Conservation (phyloP, 2,329 filamentous ascomycete species). For the Aspergillus hortae region DNA sequence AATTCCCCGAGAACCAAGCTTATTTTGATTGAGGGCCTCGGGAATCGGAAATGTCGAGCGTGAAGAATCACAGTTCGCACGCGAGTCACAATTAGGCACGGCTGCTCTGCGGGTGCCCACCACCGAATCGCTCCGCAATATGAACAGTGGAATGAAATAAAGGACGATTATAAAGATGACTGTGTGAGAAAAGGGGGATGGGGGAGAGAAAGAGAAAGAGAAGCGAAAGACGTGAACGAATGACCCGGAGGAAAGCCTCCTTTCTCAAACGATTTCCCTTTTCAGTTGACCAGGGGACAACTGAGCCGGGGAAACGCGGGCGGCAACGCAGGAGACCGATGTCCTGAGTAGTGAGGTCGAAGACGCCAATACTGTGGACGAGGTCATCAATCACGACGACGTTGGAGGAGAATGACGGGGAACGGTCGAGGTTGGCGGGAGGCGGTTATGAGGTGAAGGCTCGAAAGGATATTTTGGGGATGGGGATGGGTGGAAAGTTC, state of each 20-base stretch:
- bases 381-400: conserved; percentile 28
- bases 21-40: not conserved
- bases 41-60: not conserved
- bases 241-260: conserved; percentile 42
- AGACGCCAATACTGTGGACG: conserved; percentile 16
- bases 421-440: conserved; percentile 15
- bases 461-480: conserved; percentile 22
- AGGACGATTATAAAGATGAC: conserved; percentile 5
- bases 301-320: conserved; percentile 27
- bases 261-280: conserved; percentile 33
- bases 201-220: conserved; percentile 21
- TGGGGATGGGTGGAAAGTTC: conserved; percentile 26
- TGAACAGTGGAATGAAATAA: conserved; percentile 3
- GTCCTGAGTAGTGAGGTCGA: conserved; percentile 25
- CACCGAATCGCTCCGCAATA: conserved; percentile 3
- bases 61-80: conserved; percentile 11
- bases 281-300: conserved; percentile 28
- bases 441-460: conserved; percentile 19
- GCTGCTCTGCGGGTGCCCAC: conserved; percentile 2
- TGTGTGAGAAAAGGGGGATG: conserved; percentile 17
- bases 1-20: conserved; percentile 2
- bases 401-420: conserved; percentile 15
- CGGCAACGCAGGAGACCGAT: conserved; percentile 21
- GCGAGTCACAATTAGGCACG: conserved; percentile 10
- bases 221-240: conserved; percentile 33